These are phyloP conservation scores for Bocquillonia castaneifolia DNA, from an alignment of 441 rosid genomes.

Conservation along the genomic window DNA sequence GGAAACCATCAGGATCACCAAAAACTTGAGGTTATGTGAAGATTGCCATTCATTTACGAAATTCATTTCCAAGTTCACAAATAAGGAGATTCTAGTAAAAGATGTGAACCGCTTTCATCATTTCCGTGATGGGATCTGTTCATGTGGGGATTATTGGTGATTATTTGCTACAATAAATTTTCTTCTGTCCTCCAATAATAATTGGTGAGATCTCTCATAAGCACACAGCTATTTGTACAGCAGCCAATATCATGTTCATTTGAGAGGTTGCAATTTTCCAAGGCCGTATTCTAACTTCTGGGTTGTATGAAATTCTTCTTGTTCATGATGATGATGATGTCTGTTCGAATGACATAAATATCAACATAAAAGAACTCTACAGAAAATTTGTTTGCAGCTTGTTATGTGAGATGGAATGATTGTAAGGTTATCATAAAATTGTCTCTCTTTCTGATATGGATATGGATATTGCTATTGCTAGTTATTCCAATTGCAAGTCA, in stretches of 20 bases:
- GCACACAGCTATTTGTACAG: conserved; percentile 4
- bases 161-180: background rate
- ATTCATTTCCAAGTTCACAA: conserved; percentile 62
- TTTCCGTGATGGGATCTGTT: conserved; percentile 70
- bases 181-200: background rate
- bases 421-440: too few relatives aligned
- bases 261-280: background rate
- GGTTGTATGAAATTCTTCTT: background rate
- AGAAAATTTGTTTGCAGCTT: too few relatives aligned
- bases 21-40: conserved; percentile 80
- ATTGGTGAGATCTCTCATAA: background rate
- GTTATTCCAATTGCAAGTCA: too few relatives aligned
- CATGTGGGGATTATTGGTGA: conserved; percentile 80
- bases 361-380: background rate
- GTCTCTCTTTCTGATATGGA: too few relatives aligned
- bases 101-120: conserved; percentile 83
- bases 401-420: too few relatives aligned
- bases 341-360: background rate
- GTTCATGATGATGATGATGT: background rate
- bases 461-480: too few relatives aligned
- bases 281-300: background rate
- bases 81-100: conserved; percentile 67
- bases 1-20: conserved; percentile 67
- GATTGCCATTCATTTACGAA: conserved; percentile 81
- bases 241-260: background rate